phyloP scores from a whole-genome alignment of 306 rosid species.

The Astragalus membranaceus region DNA sequence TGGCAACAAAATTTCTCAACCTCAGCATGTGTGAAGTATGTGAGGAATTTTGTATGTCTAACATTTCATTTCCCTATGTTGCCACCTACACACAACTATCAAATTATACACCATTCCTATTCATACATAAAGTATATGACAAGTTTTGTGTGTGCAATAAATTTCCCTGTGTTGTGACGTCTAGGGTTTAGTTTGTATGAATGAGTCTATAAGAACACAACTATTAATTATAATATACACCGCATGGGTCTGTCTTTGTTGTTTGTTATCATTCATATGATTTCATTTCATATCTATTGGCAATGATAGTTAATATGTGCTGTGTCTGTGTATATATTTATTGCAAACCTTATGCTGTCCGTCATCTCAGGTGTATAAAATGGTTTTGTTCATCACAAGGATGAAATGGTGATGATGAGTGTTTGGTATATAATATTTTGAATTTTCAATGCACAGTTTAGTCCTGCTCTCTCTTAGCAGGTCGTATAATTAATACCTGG shows the following conservation, averaged over 20 bases:
- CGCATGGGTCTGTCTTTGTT: background rate
- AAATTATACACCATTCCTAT: background rate
- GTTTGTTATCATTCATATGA: background rate
- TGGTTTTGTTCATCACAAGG: background rate
- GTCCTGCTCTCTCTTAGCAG: background rate
- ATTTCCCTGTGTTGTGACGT: background rate
- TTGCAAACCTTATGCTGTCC: background rate
- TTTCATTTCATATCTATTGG: background rate
- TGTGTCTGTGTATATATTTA: background rate
- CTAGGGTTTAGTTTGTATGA: background rate
- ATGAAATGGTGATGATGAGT: background rate
- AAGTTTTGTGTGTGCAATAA: background rate
- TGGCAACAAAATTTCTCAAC: background rate
- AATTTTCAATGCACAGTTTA: background rate
- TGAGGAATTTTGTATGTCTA: background rate
- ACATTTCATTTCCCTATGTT: background rate
- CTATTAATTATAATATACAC: background rate
- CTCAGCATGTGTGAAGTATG: background rate
- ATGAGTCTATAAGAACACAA: background rate
- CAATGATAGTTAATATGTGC: background rate
- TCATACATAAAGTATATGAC: background rate
- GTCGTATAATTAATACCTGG: background rate
- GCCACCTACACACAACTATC: background rate
- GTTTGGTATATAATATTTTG: background rate
- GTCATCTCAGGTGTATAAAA: background rate